phyloP scores from a whole-genome alignment of 768 basidiomycete genomes.

The Terana coerulea region DNA sequence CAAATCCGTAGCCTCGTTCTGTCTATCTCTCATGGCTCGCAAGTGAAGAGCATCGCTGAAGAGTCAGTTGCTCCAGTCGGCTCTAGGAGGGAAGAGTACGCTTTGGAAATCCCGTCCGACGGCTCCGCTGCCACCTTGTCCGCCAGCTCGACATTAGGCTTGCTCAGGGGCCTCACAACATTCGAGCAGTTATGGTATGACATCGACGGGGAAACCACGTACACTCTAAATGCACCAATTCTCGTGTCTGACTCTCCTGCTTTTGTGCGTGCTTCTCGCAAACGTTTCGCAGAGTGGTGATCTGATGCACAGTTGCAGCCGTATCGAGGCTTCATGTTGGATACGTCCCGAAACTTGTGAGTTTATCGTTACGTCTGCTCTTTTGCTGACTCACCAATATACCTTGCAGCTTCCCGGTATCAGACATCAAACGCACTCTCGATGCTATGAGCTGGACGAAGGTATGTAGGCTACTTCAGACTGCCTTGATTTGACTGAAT shows the following conservation, averaged over 20 bases:
- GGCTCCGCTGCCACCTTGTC: slow-evolving; percentile 33
- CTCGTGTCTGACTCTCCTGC: slow-evolving; percentile 43
- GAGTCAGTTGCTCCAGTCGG: slow-evolving; percentile 48
- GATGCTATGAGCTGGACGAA: slow-evolving; percentile 55
- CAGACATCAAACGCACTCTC: slow-evolving; percentile 39
- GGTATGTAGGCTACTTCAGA: slow-evolving; percentile 19
- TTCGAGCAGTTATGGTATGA: slow-evolving; percentile 54
- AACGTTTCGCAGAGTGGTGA: background rate
- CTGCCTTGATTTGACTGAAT: background rate
- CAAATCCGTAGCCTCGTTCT: background rate
- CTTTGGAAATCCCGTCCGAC: slow-evolving; percentile 34
- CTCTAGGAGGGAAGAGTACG: slow-evolving; percentile 43
- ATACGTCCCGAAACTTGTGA: slow-evolving; percentile 73
- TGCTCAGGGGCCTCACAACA: slow-evolving; percentile 51
- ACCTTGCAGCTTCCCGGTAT: slow-evolving; percentile 32
- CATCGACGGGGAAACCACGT: slow-evolving; percentile 25
- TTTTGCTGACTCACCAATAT: background rate
- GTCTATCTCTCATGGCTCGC: background rate
- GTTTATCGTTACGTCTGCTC: slow-evolving; percentile 18
- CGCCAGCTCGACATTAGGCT: slow-evolving; percentile 46
- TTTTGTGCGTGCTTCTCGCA: slow-evolving; percentile 32
- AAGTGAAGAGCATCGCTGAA: slow-evolving; percentile 40
- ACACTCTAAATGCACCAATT: slow-evolving; percentile 38
- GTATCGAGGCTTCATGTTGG: slow-evolving; percentile 75
- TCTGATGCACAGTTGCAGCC: slow-evolving; percentile 35